Evolutionary conservation across 176 grass and related monocot species (phyloP).

Genomic region (Thinopyrum elongatum): DNA sequence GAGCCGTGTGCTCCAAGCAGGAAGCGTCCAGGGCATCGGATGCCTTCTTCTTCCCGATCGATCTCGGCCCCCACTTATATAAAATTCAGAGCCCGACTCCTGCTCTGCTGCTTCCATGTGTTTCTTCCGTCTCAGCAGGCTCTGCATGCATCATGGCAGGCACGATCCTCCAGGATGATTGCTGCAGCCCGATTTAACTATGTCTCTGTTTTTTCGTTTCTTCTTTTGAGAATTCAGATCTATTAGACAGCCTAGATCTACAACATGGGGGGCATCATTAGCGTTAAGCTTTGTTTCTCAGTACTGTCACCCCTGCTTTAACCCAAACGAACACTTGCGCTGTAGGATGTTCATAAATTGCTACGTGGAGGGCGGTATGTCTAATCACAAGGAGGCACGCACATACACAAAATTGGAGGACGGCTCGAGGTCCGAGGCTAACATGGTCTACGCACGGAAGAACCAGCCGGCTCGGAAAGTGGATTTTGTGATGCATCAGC

Average conservation of each 20-base stretch:
- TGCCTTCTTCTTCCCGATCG: neutral
- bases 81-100: conserved; percentile 16
- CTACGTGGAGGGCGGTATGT: no score
- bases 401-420: no score
- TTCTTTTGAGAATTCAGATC: neutral
- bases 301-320: neutral
- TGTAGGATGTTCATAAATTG: neutral
- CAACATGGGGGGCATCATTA: conserved; percentile 29
- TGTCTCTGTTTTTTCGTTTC: neutral
- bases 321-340: neutral
- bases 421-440: no score
- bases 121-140: neutral
- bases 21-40: conserved; percentile 32
- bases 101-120: conserved; percentile 21
- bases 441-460: no score
- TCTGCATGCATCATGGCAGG: no score
- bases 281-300: neutral
- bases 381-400: no score
- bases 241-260: conserved; percentile 3
- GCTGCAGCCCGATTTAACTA: neutral
- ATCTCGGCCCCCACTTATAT: neutral
- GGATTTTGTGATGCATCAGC: no score
- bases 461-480: no score
- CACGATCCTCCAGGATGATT: neutral
- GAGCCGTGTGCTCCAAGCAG: neutral